Base-by-base conservation (phyloP, 2,329 filamentous ascomycete species). In the Trichoderma sp. region DNA sequence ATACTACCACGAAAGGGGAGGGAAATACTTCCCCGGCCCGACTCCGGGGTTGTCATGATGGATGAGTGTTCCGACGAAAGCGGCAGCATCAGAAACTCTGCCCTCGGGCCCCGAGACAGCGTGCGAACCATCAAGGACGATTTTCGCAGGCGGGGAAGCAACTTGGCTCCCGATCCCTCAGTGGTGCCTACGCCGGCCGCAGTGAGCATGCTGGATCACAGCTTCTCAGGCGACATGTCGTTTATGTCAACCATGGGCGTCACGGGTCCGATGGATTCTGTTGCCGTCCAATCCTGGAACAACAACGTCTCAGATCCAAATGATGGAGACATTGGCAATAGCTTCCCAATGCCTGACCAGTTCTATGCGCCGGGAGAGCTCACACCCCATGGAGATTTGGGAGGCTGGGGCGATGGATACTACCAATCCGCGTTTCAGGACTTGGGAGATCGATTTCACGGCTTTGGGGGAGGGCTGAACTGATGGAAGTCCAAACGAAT, bases 11-110 rank as follows among this genome's bases (percentile, higher is more conserved):
- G 75, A 5, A 74, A 77, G 34, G 67, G 70, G 4, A 71, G 74
- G 5, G 73, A 71, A 0, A 70, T 75, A 2, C 70, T 69, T 9
- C 76, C 78, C 1, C 71, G 79, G 0, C 79, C 79, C 0, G 79
- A 81, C 52, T 81, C 79, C 0, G 79, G 79, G 2, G 77, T 81
- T 0, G 75, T 79, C 1, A 71, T 81, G 64, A 79, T 80, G 15
- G 79, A 80, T 42, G 77, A 67, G 10, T 53, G 73, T 0, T 80
- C 78, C 0, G 79, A 80, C 10, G 79, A 80, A 67, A 80, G 78
- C 54, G 74, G 77, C 0, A 79, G 77, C 42, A 68, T 75, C 61
- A 60, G 56, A 32, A 66, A 68, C 1, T 68, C 71, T 5, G 69
- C 69, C 0, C 67, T 77, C 1, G 69, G 71, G 0, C 73, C 77